These are phyloP conservation scores for Chrysoporthe austroafricana DNA, from an alignment of 2,329 filamentous ascomycete genomes.

Conservation along the genomic window DNA sequence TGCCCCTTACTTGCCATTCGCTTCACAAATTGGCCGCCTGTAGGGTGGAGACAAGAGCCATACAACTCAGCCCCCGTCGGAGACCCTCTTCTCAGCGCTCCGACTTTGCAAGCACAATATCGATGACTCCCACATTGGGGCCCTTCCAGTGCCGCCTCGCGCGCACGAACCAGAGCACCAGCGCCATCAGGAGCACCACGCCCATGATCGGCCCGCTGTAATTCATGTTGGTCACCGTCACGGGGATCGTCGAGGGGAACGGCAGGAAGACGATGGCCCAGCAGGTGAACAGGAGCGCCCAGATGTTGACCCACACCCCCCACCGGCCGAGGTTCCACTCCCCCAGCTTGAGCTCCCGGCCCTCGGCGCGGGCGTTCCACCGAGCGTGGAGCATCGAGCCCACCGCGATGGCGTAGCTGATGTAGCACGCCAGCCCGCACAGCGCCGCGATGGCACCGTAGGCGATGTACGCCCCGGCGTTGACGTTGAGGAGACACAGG, in stretches of 20 bases:
- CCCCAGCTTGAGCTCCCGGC: constrained; percentile 10
- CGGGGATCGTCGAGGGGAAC: constrained; percentile 29
- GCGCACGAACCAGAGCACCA: neutral
- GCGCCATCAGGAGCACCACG: neutral
- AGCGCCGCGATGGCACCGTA: constrained; percentile 45
- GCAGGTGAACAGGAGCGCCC: constrained; percentile 28
- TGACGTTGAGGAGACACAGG: constrained; percentile 45
- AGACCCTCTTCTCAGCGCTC: no score
- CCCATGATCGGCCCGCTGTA: constrained; percentile 26
- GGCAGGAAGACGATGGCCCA: constrained; percentile 27
- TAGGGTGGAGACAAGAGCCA: no score
- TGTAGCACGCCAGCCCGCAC: constrained; percentile 25
- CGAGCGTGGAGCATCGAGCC: constrained; percentile 29
- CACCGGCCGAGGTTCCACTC: constrained; percentile 27
- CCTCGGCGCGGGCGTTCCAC: neutral
- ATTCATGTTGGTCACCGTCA: constrained; percentile 30
- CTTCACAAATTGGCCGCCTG: no score
- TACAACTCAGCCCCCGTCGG: no score
- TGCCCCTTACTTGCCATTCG: no score
- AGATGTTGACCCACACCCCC: constrained; percentile 24
- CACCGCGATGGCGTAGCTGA: constrained; percentile 29
- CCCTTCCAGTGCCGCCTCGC: neutral
- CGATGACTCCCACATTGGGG: no score
- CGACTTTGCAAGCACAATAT: no score
- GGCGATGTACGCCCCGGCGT: constrained; percentile 40